These are phyloP conservation scores for Xylariaceae sp. DNA, from an alignment of 2,329 filamentous ascomycete species.

Conservation along the genomic window DNA sequence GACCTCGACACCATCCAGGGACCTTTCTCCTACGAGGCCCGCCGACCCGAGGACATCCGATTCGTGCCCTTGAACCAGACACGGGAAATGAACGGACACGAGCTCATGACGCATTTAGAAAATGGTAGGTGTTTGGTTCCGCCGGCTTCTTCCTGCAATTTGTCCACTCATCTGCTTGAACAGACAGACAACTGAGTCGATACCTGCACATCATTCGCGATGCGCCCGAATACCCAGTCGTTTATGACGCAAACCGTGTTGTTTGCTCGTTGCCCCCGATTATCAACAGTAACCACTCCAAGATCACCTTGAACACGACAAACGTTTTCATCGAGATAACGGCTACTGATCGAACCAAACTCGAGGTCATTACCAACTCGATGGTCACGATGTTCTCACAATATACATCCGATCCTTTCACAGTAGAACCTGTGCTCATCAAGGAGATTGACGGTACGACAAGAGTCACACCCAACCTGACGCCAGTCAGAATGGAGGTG, in stretches of 20 bases:
- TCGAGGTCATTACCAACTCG: slow-evolving; percentile 93
- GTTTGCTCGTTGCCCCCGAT: slow-evolving; percentile 95
- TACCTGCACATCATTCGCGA: slow-evolving; percentile 94
- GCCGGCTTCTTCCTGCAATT: not conserved
- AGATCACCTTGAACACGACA: slow-evolving; percentile 84
- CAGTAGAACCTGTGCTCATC: slow-evolving; percentile 85
- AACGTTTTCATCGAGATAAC: slow-evolving; percentile 98
- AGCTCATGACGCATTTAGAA: slow-evolving; percentile 94
- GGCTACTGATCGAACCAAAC: slow-evolving; percentile 90
- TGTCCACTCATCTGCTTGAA: slow-evolving; percentile 5
- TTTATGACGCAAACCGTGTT: slow-evolving; percentile 79
- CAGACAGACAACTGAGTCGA: slow-evolving; percentile 80
- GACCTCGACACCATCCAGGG: slow-evolving; percentile 90
- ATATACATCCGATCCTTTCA: slow-evolving; percentile 84
- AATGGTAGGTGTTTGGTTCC: slow-evolving; percentile 36
- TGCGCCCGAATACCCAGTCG: slow-evolving; percentile 89
- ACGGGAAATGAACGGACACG: slow-evolving; percentile 77
- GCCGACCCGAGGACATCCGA: slow-evolving; percentile 84
- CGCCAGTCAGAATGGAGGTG: slow-evolving; percentile 70
- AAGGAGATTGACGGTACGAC: slow-evolving; percentile 86
- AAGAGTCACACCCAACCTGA: slow-evolving; percentile 73
- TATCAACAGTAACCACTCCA: slow-evolving; percentile 95
- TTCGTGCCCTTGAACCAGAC: slow-evolving; percentile 89
- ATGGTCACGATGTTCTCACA: slow-evolving; percentile 96
- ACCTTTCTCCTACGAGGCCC: slow-evolving; percentile 93